These are phyloP conservation scores for Didymella segeticola DNA, from an alignment of 2,329 filamentous ascomycete species.

Conservation along the genomic window DNA sequence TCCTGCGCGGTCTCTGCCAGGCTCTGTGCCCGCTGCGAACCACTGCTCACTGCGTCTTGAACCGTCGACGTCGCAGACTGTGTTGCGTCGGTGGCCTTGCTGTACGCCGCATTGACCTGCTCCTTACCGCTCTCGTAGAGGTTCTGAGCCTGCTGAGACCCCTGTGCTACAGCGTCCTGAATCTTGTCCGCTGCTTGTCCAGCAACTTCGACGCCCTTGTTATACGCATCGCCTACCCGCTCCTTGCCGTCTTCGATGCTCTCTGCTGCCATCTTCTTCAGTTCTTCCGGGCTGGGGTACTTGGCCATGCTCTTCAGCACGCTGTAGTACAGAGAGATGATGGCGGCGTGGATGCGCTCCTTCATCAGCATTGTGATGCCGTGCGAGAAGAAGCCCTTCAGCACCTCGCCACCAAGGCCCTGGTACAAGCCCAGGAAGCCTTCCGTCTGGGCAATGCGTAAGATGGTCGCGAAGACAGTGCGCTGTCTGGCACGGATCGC, in stretches of 20 bases:
- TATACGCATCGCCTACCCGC: slow-evolving; percentile 27
- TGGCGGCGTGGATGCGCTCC: slow-evolving; percentile 73
- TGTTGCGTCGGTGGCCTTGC: slow-evolving; percentile 15
- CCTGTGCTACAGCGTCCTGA: slow-evolving; percentile 34
- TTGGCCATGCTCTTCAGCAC: slow-evolving; percentile 58
- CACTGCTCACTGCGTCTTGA: slow-evolving; percentile 26
- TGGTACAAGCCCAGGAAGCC: slow-evolving; percentile 75
- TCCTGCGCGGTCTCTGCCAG: slow-evolving; percentile 25
- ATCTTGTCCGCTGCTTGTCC: slow-evolving; percentile 34
- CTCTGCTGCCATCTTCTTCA: slow-evolving; percentile 42
- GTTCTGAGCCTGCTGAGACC: slow-evolving; percentile 34
- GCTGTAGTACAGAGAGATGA: slow-evolving; percentile 75
- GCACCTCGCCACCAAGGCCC: slow-evolving; percentile 75
- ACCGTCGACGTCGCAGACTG: slow-evolving; percentile 18
- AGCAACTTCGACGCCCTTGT: slow-evolving; percentile 34
- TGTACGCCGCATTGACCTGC: slow-evolving; percentile 22
- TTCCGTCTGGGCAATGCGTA: slow-evolving; percentile 65
- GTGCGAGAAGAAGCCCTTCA: slow-evolving; percentile 85
- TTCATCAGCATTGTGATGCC: slow-evolving; percentile 89
- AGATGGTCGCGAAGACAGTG: slow-evolving; percentile 69
- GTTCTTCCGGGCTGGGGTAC: slow-evolving; percentile 51
- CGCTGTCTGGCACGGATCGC: slow-evolving; percentile 40
- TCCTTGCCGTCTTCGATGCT: slow-evolving; percentile 43
- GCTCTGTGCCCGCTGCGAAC: slow-evolving; percentile 33
- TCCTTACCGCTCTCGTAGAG: slow-evolving; percentile 38